Base-by-base conservation (phyloP, 129 eudicot species). In the Escallonia herrerae region DNA sequence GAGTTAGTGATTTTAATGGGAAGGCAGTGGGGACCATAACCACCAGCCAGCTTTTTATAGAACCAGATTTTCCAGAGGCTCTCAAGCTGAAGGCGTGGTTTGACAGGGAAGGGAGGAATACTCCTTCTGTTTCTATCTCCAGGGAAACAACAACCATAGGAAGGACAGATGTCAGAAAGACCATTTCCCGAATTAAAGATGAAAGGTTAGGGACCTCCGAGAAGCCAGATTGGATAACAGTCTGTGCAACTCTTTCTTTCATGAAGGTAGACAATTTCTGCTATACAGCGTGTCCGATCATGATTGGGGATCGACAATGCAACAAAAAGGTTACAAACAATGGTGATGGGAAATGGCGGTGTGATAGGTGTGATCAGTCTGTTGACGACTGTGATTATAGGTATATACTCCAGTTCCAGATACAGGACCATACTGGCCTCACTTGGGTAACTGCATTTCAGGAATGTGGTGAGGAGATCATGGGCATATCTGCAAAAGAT, bases 261-360 rank as follows among this genome's bases (percentile, higher is more conserved):
- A 65, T 93, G 3, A 86, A 78, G 69, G 47, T 61, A 10, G 99
- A 93, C 8, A 86, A 71, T 63, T 89, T 89, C 63, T 93, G 86
- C 73, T 93, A 93, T 62, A 80, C 95, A 6, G 99, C 96, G 14
- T 93, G 99, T 61, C 96, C 96, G n/a, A 56, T 65, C n/a, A 67
- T 11, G 77, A 54, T 57, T 10, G 95, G 86, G 9, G 96, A 83
- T 57, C 74, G 93, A n/a, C 71, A 81, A 64, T 93, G 99, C 78
- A 75, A 37, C 71, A 93, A 93, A 73, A 93, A 93, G 74, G 99
- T 89, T 55, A 79, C 82, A 62, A 78, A 89, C 51, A 86, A 93
- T 63, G 99, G 96, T 2, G 99, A 93, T 65, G 96, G 95, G 58
- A 89, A 74, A 78, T 93, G 96, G 96, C 74, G 87, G 7, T 89